Evolutionary conservation across 2,329 filamentous ascomycete species (phyloP), one percentile per base, ranked within the genome.

Genomic region (Fusarium camptoceras): DNA sequence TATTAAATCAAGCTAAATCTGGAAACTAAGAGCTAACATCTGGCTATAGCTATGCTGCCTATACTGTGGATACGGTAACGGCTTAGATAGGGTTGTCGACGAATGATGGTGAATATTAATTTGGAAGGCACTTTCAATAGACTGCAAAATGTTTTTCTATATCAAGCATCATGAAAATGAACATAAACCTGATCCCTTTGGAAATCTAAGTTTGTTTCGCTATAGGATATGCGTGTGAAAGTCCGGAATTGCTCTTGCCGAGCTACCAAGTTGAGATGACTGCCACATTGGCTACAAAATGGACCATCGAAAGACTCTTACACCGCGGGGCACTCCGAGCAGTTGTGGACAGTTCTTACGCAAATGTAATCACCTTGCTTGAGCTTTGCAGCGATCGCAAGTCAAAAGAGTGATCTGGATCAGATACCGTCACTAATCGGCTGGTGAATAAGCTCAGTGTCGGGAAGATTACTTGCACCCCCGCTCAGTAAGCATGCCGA

Each of bases 21-120:
- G 20, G 5, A 20, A 48, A 16, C 42, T 63, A 24, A 56, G 15
- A 6, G 3, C 1, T 22, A 8, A 1, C 34, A n/a, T 18, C 5
- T 18, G 31, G 16, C 5, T 6, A 0, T 8, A 72, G 70, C 15
- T 64, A 72, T 15, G n/a, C 55, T 14, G 20, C 39, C 1, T 70
- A 72, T n/a, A 48, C 53, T 11, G 41, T 56, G 5, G 34, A 55
- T 4, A 42, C n/a, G 11, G 10, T 39, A 5, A 16, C 37, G 7
- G 31, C 48, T 10, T 39, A 20, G 24, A 27, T 46, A 11, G 7
- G 11, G 16, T 12, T n/a, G 11, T 11, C 11, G 5, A 37, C 6
- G 18, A 4, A 37, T 7, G 34, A 37, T 11, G 34, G 1, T n/a
- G 5, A 1, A 5, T n/a, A 7, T n/a, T 6, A 7, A 1, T 37